Evolutionary conservation across 23 red algal genomes (phyloP).

Genomic region (Rhodosorus marinus): DNA sequence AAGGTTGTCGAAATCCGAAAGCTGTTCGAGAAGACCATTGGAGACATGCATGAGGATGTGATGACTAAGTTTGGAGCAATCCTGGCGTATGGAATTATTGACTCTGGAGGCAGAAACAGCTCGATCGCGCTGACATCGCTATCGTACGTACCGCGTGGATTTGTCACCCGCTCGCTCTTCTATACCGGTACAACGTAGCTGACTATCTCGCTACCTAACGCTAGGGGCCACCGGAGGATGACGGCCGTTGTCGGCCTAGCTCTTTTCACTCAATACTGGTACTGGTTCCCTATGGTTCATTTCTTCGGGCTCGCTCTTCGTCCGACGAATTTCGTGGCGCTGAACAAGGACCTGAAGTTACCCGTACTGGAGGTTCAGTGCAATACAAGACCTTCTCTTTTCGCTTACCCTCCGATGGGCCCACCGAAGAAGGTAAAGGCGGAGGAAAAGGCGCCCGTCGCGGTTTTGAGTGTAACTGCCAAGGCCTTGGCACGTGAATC

Average conservation of each 20-base stretch:
- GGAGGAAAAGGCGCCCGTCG: constrained; percentile 20
- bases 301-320: constrained; percentile 62
- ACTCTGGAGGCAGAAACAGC: constrained; percentile 78
- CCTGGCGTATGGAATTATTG: constrained; percentile 55
- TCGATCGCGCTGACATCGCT: constrained; percentile 49
- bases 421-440: constrained; percentile 58
- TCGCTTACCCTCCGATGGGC: constrained; percentile 40
- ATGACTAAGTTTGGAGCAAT: constrained; percentile 85
- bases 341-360: constrained; percentile 60
- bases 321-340: constrained; percentile 42
- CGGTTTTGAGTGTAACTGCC: constrained; percentile 52
- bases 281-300: constrained; percentile 84
- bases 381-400: constrained; percentile 20
- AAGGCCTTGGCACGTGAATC: constrained; percentile 21
- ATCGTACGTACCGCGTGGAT: no score
- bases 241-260: constrained; percentile 73
- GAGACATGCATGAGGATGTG: constrained; percentile 67
- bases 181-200: no score
- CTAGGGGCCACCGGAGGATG: constrained; percentile 56
- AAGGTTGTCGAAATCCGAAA: constrained; percentile 41
- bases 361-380: constrained; percentile 52
- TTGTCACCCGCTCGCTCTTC: no score
- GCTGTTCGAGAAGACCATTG: constrained; percentile 44
- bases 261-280: constrained; percentile 92
- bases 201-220: neutral